Conservation (phyloP, 75 land plant species). For the Pinus taeda region DNA sequence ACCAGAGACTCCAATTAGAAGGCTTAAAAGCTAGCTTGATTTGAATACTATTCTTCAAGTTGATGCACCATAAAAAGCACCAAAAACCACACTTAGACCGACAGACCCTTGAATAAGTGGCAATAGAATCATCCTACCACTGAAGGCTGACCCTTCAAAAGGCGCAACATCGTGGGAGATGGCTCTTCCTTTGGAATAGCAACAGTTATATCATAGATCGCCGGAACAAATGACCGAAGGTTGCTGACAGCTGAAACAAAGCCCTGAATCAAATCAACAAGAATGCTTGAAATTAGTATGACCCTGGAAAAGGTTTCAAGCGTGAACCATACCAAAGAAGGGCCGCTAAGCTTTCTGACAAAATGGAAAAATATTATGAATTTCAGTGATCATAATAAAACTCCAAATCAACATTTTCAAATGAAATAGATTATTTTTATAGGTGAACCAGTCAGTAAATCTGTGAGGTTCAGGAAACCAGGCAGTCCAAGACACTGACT, state of each 20-base stretch:
- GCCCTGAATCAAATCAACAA: conserved; percentile 25
- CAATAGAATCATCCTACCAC: conserved; percentile 26
- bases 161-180: conserved; percentile 38
- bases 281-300: not conserved
- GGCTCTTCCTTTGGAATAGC: conserved; percentile 39
- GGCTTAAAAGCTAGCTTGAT: not conserved
- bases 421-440: not conserved
- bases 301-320: not conserved
- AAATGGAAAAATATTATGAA: not conserved
- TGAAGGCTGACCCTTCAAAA: conserved; percentile 43
- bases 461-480: not conserved
- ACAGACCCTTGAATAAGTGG: not conserved
- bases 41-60: not conserved
- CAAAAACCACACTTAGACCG: not conserved
- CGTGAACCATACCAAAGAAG: not conserved
- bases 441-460: not conserved
- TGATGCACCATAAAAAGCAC: too few relatives aligned
- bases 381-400: not conserved
- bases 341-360: not conserved
- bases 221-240: conserved; percentile 48
- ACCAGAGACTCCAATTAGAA: not conserved
- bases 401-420: not conserved
- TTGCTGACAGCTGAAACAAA: conserved; percentile 50
- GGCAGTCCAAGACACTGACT: not conserved
- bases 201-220: conserved; percentile 48